Evolutionary conservation across 768 basidiomycete genomes (phyloP).

Genomic region (Termitomyces sp.): DNA sequence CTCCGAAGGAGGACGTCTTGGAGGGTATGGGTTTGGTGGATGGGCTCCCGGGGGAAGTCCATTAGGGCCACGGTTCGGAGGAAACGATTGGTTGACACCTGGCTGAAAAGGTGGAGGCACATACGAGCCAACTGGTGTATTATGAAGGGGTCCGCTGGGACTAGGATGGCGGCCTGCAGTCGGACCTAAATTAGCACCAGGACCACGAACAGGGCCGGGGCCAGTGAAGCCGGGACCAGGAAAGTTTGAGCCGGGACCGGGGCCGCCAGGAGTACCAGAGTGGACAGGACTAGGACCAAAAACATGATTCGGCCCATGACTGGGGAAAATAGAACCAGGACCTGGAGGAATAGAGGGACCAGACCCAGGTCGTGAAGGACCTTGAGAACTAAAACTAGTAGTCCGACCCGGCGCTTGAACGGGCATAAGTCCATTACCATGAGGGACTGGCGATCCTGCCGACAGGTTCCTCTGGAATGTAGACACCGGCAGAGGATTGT

Average conservation of each 20-base stretch:
- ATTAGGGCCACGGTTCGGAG: slow-evolving; percentile 13
- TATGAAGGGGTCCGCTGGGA: slow-evolving; percentile 8
- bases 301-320: background rate
- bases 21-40: slow-evolving; percentile 20
- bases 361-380: background rate
- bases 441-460: slow-evolving; percentile 27
- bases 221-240: background rate
- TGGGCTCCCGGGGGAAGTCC: slow-evolving; percentile 9
- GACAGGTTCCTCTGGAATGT: slow-evolving; percentile 16
- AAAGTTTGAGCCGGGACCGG: slow-evolving; percentile 1
- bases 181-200: slow-evolving; percentile 1
- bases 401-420: slow-evolving; percentile 5
- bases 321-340: slow-evolving; percentile 1
- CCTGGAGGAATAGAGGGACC: slow-evolving; percentile 1
- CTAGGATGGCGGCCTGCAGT: slow-evolving; percentile 10
- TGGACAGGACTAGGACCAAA: background rate
- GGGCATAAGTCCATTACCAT: slow-evolving; percentile 10
- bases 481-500: slow-evolving; percentile 15
- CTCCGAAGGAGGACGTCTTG: slow-evolving; percentile 44
- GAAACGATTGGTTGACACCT: slow-evolving; percentile 10
- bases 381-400: background rate
- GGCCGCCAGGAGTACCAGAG: background rate
- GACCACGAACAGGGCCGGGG: background rate
- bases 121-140: slow-evolving; percentile 2
- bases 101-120: slow-evolving; percentile 17